phyloP scores from a whole-genome alignment of 2,329 filamentous ascomycete genomes.

The Colletotrichum tanaceti region DNA sequence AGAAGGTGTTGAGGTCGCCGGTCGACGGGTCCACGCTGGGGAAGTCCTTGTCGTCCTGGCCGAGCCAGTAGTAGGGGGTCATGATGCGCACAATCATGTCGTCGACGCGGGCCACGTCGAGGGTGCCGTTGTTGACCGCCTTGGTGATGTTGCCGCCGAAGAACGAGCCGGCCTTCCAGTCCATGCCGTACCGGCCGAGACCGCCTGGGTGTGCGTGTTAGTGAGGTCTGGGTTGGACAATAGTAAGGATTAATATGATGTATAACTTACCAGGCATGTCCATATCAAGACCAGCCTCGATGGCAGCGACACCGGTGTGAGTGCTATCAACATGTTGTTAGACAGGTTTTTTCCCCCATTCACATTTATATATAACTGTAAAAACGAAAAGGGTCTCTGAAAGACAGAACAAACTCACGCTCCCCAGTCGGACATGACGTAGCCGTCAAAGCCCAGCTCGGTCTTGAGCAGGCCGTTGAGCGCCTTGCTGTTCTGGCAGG shows the following conservation, averaged over 20 bases:
- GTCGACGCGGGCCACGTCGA: constrained; percentile 55
- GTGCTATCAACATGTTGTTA: not conserved
- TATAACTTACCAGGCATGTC: constrained; percentile 65
- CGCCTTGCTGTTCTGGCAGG: constrained; percentile 61
- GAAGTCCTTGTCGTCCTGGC: constrained; percentile 60
- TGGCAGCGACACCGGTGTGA: constrained; percentile 53
- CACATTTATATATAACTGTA: too few relatives aligned
- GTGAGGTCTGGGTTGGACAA: not conserved
- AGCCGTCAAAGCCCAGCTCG: constrained; percentile 62
- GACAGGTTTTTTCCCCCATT: too few relatives aligned
- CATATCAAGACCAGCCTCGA: constrained; percentile 62
- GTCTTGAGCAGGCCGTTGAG: constrained; percentile 62
- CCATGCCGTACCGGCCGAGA: constrained; percentile 48
- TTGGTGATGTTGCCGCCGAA: constrained; percentile 60
- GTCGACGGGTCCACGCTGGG: constrained; percentile 58
- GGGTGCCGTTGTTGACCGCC: constrained; percentile 61
- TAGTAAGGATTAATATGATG: too few relatives aligned
- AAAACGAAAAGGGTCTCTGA: too few relatives aligned
- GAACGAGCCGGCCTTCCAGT: constrained; percentile 50
- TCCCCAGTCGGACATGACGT: constrained; percentile 58
- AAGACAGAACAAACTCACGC: constrained; percentile 42
- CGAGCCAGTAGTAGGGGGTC: constrained; percentile 62
- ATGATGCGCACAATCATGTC: constrained; percentile 66
- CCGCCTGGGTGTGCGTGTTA: constrained; percentile 43
- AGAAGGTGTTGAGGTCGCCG: constrained; percentile 61